Conservation (phyloP, 2,329 filamentous ascomycete genomes). For the Pseudogymnoascus sp. region DNA sequence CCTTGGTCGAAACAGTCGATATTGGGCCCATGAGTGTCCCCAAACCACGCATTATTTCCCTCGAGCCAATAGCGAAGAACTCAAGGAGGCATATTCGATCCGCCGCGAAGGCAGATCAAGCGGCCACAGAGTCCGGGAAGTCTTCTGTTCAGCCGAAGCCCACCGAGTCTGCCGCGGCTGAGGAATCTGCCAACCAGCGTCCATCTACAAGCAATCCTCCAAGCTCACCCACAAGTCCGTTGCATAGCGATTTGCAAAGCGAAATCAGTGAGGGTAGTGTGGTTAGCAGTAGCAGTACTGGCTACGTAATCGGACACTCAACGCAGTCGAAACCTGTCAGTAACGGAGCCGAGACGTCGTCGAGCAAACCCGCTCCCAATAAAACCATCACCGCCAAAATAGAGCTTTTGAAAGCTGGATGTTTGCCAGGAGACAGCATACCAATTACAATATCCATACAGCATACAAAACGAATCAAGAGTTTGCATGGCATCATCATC, state of each 20-base stretch:
- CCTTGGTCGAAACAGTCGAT: conserved; percentile 76
- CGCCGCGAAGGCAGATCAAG: conserved; percentile 20
- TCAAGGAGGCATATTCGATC: conserved; percentile 52
- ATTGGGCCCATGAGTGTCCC: conserved; percentile 69
- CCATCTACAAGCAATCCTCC: conserved; percentile 33
- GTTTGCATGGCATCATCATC: conserved; percentile 84
- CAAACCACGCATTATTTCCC: conserved; percentile 73
- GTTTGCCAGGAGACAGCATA: conserved; percentile 76
- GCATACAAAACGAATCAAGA: conserved; percentile 85
- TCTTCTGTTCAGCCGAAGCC: neutral
- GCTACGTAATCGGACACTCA: conserved; percentile 34
- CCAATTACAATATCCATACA: conserved; percentile 75
- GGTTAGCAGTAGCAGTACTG: conserved; percentile 28
- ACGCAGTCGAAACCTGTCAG: conserved; percentile 49
- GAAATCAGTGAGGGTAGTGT: conserved; percentile 65
- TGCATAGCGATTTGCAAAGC: conserved; percentile 53
- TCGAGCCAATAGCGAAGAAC: conserved; percentile 77
- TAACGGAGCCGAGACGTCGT: conserved; percentile 46
- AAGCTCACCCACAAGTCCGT: conserved; percentile 40
- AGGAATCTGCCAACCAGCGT: conserved; percentile 30
- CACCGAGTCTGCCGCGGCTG: conserved; percentile 22
- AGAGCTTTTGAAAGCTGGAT: conserved; percentile 75
- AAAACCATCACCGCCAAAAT: conserved; percentile 82
- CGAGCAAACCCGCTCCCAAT: conserved; percentile 45
- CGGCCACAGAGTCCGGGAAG: conserved; percentile 15